Evolutionary conservation across 345 rosid species (phyloP), one percentile per base, ranked within the genome.

Genomic region (Aurinia saxatilis): DNA sequence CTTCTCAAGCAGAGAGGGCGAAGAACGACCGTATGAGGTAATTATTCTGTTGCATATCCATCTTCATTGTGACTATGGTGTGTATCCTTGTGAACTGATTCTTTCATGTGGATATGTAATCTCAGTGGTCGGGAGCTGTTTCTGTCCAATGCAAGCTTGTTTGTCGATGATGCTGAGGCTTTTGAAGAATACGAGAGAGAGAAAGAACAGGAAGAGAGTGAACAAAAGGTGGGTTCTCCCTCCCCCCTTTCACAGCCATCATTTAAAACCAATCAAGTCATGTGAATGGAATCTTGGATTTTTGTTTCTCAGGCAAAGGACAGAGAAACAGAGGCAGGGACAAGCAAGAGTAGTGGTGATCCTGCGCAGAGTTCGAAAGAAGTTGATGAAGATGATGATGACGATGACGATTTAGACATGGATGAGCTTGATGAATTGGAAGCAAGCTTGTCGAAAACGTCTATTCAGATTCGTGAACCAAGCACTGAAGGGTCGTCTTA

Each of bases 1-100:
- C 84, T 9, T 80, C 67, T 67, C 90, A 68, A 60, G 99, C 97
- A 9, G 99, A 92, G 10, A 89, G 99, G 70, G 99, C 96, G 58
- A 93, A 93, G 84, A 87, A 87, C 73, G 99, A 90, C 69, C 86
- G 97, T n/a, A 87, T 93, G 76, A 93, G 99, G 99, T 91, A 75
- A 27, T 29, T 18, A 4, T 52, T 52, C 7, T 60, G 34, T 14
- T 50, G 18, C 66, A 3, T 25, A 52, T 60, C 31, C 5, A 60
- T 35, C 34, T 35, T 38, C 23, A 3, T 0, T 30, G 40, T 54
- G 39, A 62, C 63, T 63, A 50, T 54, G 42, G 63, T 34, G 63
- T 34, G 53, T 68, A 30, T 59, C 47, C 25, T 53, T 52, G 63
- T 34, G 50, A 63, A 45, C 25, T 64, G 19, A 60, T 25, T 41